Evolutionary conservation across 176 grass and related monocot species (phyloP).

Genomic region (Elaeis guineensis): DNA sequence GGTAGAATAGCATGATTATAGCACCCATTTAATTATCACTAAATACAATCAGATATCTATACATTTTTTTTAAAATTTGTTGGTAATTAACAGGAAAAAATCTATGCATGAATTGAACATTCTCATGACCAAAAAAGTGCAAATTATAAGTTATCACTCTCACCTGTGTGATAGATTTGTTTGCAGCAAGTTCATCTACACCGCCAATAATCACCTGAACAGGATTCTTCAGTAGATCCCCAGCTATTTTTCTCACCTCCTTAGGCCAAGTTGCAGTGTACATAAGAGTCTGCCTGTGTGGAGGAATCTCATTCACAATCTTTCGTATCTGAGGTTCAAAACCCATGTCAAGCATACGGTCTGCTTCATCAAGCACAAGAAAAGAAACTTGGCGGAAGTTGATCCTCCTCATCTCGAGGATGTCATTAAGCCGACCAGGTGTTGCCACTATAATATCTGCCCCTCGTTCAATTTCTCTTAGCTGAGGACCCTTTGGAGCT

Average conservation of each 20-base stretch:
- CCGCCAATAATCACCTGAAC: constrained; percentile 90
- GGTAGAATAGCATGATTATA: too few relatives aligned
- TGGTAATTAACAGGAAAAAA: too few relatives aligned
- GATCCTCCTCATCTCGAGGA: constrained; percentile 88
- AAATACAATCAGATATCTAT: too few relatives aligned
- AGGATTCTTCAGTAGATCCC: constrained; percentile 83
- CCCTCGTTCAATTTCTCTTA: constrained; percentile 92
- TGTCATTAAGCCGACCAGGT: constrained; percentile 97
- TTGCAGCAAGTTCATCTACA: constrained; percentile 86
- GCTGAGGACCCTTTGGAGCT: constrained; percentile 81
- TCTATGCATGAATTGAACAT: too few relatives aligned
- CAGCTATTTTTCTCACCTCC: constrained; percentile 93
- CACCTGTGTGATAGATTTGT: constrained; percentile 99
- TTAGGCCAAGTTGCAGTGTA: constrained; percentile 99
- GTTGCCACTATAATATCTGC: constrained; percentile 92
- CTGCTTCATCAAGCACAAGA: constrained; percentile 95
- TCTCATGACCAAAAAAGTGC: too few relatives aligned
- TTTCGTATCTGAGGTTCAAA: constrained; percentile 96
- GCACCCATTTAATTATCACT: too few relatives aligned
- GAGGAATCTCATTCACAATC: constrained; percentile 85
- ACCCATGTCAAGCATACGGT: constrained; percentile 98
- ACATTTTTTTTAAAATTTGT: too few relatives aligned
- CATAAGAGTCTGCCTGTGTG: constrained; percentile 82
- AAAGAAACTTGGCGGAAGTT: constrained; percentile 83
- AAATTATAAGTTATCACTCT: constrained; percentile 2